Evolutionary conservation across 2,329 filamentous ascomycete genomes (phyloP).

Genomic region (Colletotrichum agaves): DNA sequence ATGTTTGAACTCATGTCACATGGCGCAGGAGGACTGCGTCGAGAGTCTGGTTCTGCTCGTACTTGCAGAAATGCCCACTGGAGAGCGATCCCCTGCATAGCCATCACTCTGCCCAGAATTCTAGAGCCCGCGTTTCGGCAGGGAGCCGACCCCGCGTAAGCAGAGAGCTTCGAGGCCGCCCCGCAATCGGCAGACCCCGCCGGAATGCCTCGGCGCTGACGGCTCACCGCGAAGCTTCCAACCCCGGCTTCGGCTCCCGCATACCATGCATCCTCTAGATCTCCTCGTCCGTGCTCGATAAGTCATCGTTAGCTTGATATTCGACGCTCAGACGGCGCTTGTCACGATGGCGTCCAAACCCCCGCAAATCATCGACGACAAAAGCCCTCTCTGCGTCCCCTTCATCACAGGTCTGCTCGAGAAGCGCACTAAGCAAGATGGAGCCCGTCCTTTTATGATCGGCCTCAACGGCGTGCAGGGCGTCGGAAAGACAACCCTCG

Average conservation of each 20-base stretch:
- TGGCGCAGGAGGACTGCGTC: too few species aligned
- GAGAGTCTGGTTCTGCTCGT: too few species aligned
- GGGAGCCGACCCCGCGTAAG: background rate
- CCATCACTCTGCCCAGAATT: too few species aligned
- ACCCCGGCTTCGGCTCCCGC: constrained; percentile 10
- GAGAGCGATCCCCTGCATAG: too few species aligned
- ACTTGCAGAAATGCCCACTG: too few species aligned
- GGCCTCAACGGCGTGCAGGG: constrained; percentile 94
- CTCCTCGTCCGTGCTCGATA: background rate
- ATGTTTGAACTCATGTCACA: too few species aligned
- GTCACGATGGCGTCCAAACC: background rate
- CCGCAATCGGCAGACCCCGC: constrained; percentile 8
- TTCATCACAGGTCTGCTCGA: constrained; percentile 75
- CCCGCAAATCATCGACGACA: constrained; percentile 70
- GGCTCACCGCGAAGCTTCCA: background rate
- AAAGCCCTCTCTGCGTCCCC: constrained; percentile 79
- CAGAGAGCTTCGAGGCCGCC: background rate
- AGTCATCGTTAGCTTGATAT: too few species aligned
- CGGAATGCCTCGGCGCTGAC: constrained; percentile 22
- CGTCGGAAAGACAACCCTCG: constrained; percentile 91
- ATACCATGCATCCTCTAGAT: constrained; percentile 11
- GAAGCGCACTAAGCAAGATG: constrained; percentile 51
- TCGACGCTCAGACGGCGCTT: background rate
- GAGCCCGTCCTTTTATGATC: constrained; percentile 77
- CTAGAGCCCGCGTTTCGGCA: background rate